phyloP scores from a whole-genome alignment of 805 yeast species.

The Ogataea pignaliae region DNA sequence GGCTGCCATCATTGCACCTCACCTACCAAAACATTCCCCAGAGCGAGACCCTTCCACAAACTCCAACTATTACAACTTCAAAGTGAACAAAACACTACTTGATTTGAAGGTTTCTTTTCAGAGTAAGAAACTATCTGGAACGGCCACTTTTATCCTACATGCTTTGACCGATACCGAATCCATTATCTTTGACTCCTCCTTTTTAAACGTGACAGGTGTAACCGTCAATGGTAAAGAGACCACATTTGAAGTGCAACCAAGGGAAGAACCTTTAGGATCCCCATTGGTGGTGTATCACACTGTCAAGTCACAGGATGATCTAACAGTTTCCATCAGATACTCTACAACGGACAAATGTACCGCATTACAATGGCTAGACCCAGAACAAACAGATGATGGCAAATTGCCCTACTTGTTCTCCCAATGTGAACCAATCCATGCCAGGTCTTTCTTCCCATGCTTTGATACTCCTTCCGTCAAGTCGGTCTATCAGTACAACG shows the following conservation, averaged over 20 bases:
- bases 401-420: conserved; percentile 72
- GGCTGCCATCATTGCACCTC: conserved; percentile 22
- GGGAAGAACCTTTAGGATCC: conserved; percentile 57
- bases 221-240: conserved; percentile 37
- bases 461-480: conserved; percentile 89
- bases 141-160: conserved; percentile 43
- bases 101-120: conserved; percentile 54
- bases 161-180: conserved; percentile 26
- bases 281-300: conserved; percentile 37
- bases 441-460: conserved; percentile 81
- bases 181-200: conserved; percentile 68
- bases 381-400: conserved; percentile 69
- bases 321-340: conserved; percentile 44
- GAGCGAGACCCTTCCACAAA: conserved; percentile 74
- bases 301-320: conserved; percentile 5
- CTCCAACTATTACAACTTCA: conserved; percentile 61
- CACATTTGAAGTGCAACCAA: conserved; percentile 32
- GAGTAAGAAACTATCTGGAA: conserved; percentile 47
- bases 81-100: conserved; percentile 47
- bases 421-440: conserved; percentile 89
- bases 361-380: conserved; percentile 81
- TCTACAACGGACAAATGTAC: conserved; percentile 73
- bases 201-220: conserved; percentile 43
- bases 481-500: conserved; percentile 53
- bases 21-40: conserved; percentile 39